Evolutionary conservation across 169 alveolate genomes (phyloP).

Genomic region (Plasmodium vinckei): DNA sequence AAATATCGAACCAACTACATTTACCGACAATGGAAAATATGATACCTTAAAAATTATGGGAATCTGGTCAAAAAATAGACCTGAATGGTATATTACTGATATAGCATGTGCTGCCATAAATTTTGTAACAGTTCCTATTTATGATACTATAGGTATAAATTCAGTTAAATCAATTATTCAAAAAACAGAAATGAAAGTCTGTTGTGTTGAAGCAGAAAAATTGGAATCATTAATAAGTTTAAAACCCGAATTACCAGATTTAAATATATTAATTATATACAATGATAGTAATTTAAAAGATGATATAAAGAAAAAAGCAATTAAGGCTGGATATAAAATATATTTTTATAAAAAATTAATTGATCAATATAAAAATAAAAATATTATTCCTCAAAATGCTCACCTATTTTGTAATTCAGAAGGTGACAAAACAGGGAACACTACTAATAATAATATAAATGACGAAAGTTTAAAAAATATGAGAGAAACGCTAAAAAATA

Average conservation of each 20-base stretch:
- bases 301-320: conserved; percentile 34
- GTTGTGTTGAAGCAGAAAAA: conserved; percentile 83
- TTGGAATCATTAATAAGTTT: conserved; percentile 61
- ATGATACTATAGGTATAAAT: conserved; percentile 84
- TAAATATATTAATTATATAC: conserved; percentile 76
- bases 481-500: conserved; percentile 18
- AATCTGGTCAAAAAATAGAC: conserved; percentile 84
- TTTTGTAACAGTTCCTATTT: conserved; percentile 83
- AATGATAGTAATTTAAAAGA: conserved; percentile 75
- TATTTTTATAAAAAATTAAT: conserved; percentile 67
- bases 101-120: conserved; percentile 83
- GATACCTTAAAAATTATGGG: conserved; percentile 78
- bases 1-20: conserved; percentile 31
- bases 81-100: conserved; percentile 85
- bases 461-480: conserved; percentile 3
- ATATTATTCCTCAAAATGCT: conserved; percentile 34
- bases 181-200: conserved; percentile 74
- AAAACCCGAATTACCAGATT: conserved; percentile 36
- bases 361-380: conserved; percentile 55
- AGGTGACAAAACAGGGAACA: conserved; percentile 2
- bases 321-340: conserved; percentile 45
- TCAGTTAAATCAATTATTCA: conserved; percentile 65
- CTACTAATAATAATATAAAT: conserved; percentile 1
- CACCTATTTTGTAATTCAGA: background rate
- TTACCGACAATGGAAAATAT: conserved; percentile 51